Base-by-base conservation (phyloP, 495 filamentous ascomycete species). In the Lophiostoma macrostomum region DNA sequence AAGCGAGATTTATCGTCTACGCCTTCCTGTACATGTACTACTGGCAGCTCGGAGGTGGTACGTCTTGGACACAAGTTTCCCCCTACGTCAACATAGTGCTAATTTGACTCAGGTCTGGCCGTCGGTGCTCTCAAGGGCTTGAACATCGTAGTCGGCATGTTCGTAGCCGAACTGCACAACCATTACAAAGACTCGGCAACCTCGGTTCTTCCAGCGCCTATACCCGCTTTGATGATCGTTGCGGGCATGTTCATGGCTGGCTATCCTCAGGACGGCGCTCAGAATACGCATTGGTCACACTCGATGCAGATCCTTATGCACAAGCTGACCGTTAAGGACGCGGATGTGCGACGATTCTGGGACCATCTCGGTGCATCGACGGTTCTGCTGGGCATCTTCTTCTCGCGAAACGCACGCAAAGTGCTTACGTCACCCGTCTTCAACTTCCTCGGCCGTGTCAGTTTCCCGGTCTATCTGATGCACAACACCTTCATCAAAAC, bases 361-460 rank as follows among this genome's bases (percentile, higher is more conserved):
- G 61, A 64, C 38, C 46, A 48, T 19, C 27, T 66, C 11, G 64
- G 64, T 12, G 60, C 64, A 7, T 47, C 52, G 4, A 53, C 44
- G 14, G 37, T 66, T 5, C 42, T 66, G 2, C 20, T 66, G 13
- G 64, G 61, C 11, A 56, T 64, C 35, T 64, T 64, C 44, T 58
- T 58, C 56, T 61, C 55, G 16, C 40, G 42, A 2, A 57, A 61
- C 43, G 61, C 61, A 11, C 64, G 64, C 19, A 46, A 53, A 7
- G 37, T 64, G 3, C 58, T 66, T 36, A 61, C 61, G 16, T 58
- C 51, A 11, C 56, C 56, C 3, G 25, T 59, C 31, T 64, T 64
- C 53, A 64, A 64, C 53, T 66, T 61, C 44, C 42, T 66, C 36
- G 64, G 64, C 25, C 56, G 57, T 35, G 61, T 66, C 53, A 61